Conservation (phyloP, 805 yeast species). For the Yarrowia sp. region DNA sequence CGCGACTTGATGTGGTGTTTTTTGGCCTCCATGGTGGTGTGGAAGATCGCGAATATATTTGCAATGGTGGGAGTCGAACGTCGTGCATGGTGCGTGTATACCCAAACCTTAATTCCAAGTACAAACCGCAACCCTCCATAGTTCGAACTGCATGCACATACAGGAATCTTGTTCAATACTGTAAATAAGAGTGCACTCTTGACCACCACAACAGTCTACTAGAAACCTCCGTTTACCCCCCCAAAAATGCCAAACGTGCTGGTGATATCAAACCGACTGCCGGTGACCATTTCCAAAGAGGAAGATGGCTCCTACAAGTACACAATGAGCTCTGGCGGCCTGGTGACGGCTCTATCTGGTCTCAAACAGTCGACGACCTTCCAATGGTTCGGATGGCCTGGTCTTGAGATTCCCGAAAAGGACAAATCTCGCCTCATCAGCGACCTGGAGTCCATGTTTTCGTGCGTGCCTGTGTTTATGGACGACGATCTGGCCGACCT, state of each 20-base stretch:
- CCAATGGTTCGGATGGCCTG: conserved; percentile 99
- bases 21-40: conserved; percentile 12
- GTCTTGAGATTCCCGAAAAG: conserved; percentile 74
- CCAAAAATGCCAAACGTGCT: conserved; percentile 59
- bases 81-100: conserved; percentile 12
- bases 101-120: no score
- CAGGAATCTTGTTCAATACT: background rate
- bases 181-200: background rate
- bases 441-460: conserved; percentile 73
- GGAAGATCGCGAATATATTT: background rate
- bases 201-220: background rate
- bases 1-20: conserved; percentile 19
- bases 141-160: conserved; percentile 2
- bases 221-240: background rate
- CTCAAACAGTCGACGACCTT: conserved; percentile 75
- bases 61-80: conserved; percentile 23
- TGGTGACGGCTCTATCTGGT: conserved; percentile 94
- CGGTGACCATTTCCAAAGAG: conserved; percentile 79
- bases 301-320: conserved; percentile 67
- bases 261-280: conserved; percentile 91
- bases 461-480: conserved; percentile 85
- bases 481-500: conserved; percentile 88
- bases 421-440: conserved; percentile 66
- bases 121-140: no score
- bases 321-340: conserved; percentile 94